Evolutionary conservation across 257 asterid species (phyloP).

Genomic region (Striga asiatica): DNA sequence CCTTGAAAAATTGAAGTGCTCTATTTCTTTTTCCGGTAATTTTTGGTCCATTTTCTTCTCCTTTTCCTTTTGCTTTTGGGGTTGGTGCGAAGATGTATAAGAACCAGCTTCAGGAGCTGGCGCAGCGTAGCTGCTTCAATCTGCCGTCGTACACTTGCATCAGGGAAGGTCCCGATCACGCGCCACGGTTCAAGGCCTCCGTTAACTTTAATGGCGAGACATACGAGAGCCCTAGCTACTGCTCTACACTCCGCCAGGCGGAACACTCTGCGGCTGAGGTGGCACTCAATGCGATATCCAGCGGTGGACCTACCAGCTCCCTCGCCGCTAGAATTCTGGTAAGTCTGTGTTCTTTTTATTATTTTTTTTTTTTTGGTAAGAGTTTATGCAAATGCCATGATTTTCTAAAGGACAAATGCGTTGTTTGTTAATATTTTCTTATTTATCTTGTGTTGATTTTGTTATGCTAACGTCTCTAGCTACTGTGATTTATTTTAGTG

Average conservation of each 20-base stretch:
- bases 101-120: conserved; percentile 90
- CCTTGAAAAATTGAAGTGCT: conserved; percentile 10
- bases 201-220: conserved; percentile 79
- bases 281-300: conserved; percentile 55
- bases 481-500: conserved; percentile 7
- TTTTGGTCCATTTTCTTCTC: neutral
- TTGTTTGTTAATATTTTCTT: neutral
- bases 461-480: neutral
- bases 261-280: conserved; percentile 92
- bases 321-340: conserved; percentile 77
- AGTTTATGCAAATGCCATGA: neutral
- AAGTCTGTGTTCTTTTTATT: too few relatives aligned
- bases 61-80: neutral
- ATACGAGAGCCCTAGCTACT: conserved; percentile 71
- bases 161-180: conserved; percentile 92
- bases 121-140: conserved; percentile 92
- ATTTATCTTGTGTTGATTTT: neutral
- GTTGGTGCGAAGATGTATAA: conserved; percentile 45
- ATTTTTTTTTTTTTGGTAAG: neutral
- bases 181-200: conserved; percentile 80
- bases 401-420: neutral
- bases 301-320: conserved; percentile 70
- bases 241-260: conserved; percentile 85
- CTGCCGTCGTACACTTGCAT: conserved; percentile 65
- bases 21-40: too few relatives aligned